Evolutionary conservation across 495 filamentous ascomycete genomes (phyloP).

Genomic region (Lasiosphaeria miniovina): DNA sequence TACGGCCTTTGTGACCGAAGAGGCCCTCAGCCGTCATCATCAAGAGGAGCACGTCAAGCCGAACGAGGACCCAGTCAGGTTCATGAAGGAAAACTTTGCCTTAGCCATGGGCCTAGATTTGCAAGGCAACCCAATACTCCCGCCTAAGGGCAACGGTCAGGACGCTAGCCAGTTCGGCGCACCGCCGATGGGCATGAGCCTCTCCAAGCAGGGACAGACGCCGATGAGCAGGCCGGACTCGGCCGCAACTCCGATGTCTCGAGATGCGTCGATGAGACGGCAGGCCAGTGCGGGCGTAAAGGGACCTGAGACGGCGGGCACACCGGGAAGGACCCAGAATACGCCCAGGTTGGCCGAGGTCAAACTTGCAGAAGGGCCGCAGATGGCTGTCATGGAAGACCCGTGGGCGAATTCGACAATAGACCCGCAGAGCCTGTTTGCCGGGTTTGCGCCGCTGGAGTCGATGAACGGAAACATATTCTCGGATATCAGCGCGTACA

Average conservation of each 20-base stretch:
- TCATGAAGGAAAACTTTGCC: conserved; percentile 44
- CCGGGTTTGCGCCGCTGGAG: conserved; percentile 28
- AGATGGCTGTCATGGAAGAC: conserved; percentile 23
- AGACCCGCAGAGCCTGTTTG: conserved; percentile 45
- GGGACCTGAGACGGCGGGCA: conserved; percentile 22
- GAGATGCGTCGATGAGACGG: conserved; percentile 44
- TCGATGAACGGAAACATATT: conserved; percentile 35
- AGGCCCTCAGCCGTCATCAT: conserved; percentile 48
- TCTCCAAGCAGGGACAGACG: conserved; percentile 46
- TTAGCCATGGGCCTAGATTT: conserved; percentile 43
- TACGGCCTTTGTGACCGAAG: conserved; percentile 53
- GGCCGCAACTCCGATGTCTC: conserved; percentile 44
- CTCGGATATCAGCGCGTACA: conserved; percentile 46
- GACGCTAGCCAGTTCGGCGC: conserved; percentile 18
- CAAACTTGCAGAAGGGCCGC: conserved; percentile 21
- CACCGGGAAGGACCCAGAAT: conserved; percentile 29
- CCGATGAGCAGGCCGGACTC: conserved; percentile 35
- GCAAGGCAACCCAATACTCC: conserved; percentile 39
- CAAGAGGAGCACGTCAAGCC: conserved; percentile 55
- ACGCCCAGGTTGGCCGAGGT: conserved; percentile 21
- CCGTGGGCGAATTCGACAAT: conserved; percentile 41
- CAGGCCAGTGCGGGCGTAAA: conserved; percentile 41
- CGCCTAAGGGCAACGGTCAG: conserved; percentile 13
- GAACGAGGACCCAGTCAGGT: conserved; percentile 51
- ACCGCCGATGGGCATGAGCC: conserved; percentile 30